Conservation (phyloP, 2,329 filamentous ascomycete genomes). For the Cytospora piceae region DNA sequence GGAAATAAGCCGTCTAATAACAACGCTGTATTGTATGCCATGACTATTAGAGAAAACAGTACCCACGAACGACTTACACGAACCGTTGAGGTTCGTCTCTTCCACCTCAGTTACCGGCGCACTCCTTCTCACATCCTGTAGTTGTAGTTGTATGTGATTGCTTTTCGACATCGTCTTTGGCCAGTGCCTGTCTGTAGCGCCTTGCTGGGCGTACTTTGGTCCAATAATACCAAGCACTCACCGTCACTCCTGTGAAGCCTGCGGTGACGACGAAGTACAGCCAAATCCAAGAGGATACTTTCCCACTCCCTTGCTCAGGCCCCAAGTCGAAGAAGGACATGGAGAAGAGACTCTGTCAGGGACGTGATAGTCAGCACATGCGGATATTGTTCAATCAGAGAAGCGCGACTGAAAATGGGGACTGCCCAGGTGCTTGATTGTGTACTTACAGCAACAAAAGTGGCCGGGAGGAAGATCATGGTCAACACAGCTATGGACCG, state of each 20-base stretch:
- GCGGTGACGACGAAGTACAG: background rate
- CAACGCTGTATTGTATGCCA: no score
- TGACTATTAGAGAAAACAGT: no score
- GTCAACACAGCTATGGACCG: constrained; percentile 45
- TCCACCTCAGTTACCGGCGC: no score
- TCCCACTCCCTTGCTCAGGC: no score
- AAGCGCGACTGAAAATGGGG: background rate
- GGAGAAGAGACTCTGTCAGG: constrained; percentile 17
- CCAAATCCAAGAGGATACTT: no score
- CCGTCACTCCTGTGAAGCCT: background rate
- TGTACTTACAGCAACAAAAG: constrained; percentile 41
- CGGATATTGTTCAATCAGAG: background rate
- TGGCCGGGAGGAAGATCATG: constrained; percentile 46
- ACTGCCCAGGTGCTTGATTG: no score
- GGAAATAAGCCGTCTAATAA: no score
- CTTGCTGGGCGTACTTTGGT: background rate
- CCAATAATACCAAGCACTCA: background rate
- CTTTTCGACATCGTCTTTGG: background rate
- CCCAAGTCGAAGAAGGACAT: constrained; percentile 28
- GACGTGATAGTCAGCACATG: no score
- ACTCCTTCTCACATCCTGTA: background rate
- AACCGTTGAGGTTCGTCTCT: background rate
- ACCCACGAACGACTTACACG: no score
- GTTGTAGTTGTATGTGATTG: background rate
- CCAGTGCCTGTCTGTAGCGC: background rate